Conservation (phyloP, 192 early-diverging fungal genomes). For the Coemansia sp. region DNA sequence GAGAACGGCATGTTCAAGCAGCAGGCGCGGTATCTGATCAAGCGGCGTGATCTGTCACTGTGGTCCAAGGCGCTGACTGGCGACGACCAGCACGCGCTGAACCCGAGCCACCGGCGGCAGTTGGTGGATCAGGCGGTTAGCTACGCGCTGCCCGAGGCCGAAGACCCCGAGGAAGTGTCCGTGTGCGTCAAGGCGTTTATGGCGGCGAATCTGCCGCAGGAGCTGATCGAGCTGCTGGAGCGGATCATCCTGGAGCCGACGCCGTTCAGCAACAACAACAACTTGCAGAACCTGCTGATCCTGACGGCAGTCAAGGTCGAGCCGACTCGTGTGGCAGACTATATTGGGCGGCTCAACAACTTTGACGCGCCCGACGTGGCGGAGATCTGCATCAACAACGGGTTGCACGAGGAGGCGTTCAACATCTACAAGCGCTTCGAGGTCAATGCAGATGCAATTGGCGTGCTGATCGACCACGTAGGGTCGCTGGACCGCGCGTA, state of each 20-base stretch:
- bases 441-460: conserved; percentile 83
- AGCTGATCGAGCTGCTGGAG: conserved; percentile 96
- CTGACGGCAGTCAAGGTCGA: conserved; percentile 97
- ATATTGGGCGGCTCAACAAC: conserved; percentile 91
- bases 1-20: conserved; percentile 99
- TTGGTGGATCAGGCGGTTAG: conserved; percentile 93
- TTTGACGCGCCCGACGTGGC: conserved; percentile 98
- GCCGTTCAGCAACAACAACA: conserved; percentile 92
- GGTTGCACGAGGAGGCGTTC: conserved; percentile 95
- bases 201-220: conserved; percentile 91
- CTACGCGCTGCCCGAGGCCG: conserved; percentile 89
- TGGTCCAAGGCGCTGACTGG: conserved; percentile 79
- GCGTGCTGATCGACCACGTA: conserved; percentile 91
- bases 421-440: conserved; percentile 94
- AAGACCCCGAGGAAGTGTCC: conserved; percentile 97
- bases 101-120: conserved; percentile 72
- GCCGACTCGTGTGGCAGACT: conserved; percentile 90
- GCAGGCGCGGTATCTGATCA: conserved; percentile 94
- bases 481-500: conserved; percentile 91
- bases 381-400: conserved; percentile 85
- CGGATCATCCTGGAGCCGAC: conserved; percentile 93
- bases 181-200: conserved; percentile 98
- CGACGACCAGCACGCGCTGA: conserved; percentile 67
- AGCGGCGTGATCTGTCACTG: conserved; percentile 77
- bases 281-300: conserved; percentile 96